Conservation (phyloP, 2,329 filamentous ascomycete genomes). For the Chaetomiaceae sp. region DNA sequence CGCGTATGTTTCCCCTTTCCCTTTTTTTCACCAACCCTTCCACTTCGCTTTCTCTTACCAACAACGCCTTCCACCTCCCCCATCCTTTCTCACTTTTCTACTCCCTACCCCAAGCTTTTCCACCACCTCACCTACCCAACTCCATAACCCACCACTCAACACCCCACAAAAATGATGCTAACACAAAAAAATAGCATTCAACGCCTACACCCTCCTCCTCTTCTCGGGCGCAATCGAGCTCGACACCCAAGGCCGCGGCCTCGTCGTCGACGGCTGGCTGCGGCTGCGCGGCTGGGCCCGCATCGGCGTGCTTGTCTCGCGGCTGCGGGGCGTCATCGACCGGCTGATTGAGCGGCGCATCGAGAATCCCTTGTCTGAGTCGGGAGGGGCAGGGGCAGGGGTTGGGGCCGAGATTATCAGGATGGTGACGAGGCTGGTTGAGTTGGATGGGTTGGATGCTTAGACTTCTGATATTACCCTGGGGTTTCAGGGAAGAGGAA, state of each 20-base stretch:
- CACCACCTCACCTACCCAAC: too few species aligned
- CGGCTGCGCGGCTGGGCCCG: conserved; percentile 84
- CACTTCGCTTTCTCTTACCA: too few species aligned
- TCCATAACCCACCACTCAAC: too few species aligned
- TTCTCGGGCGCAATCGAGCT: conserved; percentile 82
- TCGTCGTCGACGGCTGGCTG: conserved; percentile 91
- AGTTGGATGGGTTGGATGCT: conserved; percentile 81
- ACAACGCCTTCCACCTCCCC: background rate
- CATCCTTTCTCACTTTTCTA: too few species aligned
- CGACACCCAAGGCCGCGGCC: conserved; percentile 79
- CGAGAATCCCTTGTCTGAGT: conserved; percentile 55
- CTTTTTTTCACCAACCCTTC: too few species aligned
- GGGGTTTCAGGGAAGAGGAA: too few species aligned
- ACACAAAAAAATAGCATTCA: conserved; percentile 62
- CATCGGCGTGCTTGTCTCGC: conserved; percentile 82
- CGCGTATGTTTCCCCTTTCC: conserved; percentile 55
- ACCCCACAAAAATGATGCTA: background rate
- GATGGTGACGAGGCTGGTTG: conserved; percentile 74
- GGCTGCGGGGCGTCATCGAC: conserved; percentile 83
- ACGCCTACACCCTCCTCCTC: conserved; percentile 79
- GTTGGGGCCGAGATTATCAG: conserved; percentile 60
- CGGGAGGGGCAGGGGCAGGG: conserved; percentile 46
- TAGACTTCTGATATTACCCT: too few species aligned
- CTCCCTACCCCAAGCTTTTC: too few species aligned
- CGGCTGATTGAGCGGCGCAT: conserved; percentile 75